Evolutionary conservation across 2,329 filamentous ascomycete genomes (phyloP), one percentile per base, ranked within the genome.

Genomic region (Trichoderma harzianum): DNA sequence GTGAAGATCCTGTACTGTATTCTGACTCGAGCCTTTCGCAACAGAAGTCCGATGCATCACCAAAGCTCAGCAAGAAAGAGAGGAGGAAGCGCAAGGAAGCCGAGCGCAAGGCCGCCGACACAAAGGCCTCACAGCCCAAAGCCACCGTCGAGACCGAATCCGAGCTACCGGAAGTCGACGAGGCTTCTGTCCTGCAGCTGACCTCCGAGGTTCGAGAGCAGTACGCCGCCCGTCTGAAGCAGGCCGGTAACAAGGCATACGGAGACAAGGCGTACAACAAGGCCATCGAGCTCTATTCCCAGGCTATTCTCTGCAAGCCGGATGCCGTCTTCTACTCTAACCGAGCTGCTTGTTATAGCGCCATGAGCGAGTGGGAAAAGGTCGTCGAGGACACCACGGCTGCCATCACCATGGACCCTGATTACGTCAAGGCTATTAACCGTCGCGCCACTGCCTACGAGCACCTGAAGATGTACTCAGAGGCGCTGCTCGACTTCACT

Each of bases 321-420:
- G 96, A 99, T 79, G 94, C 96, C 36, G 95, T 99, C 81, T 99
- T 96, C 87, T 99, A 97, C 88, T 98, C 96, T 75, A 99, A 99
- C 88, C 92, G 96, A 77, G 96, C 96, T 72, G 96, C 96, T 69
- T 99, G 96, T 88, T 97, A 94, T 86, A 98, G 97, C 81, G 94
- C 96, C 76, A 90, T 96, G 80, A 91, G 90, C 75, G 89, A 97
- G 78, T 99, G 95, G 94, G 92, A 97, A 64, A 95, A 96, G 86
- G 96, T 98, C 72, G 92, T 99, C 74, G 95, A 97, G 78, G 96
- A 99, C 80, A 98, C 96, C 71, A 98, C 93, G 36, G 95, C 96
- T 69, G 96, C 96, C 75, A 91, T 99, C 83, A 92, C 89, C 80
- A 92, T 99, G 83, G 94, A 99, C 81, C 92, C 92, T 77, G 93